A percentile compares a stretch with the other conserved stretches of the same genome.
phyloP scores from a whole-genome alignment of 2,329 filamentous ascomycete genomes.

The Penicillium decumbens region DNA sequence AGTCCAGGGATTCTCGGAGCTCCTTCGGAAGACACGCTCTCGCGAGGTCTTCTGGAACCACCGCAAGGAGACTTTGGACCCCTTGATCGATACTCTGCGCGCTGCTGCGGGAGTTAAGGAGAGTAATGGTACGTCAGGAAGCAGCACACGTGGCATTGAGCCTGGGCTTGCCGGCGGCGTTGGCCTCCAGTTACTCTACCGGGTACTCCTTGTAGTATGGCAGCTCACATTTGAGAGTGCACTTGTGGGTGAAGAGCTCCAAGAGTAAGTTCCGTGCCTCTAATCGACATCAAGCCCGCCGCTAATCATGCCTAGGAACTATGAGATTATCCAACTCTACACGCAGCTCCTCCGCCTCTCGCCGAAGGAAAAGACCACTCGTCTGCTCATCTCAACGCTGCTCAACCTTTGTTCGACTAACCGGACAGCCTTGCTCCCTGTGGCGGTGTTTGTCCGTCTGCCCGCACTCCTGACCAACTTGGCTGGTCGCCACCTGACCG shows the following conservation, averaged over 20 bases:
- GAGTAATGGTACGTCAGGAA: conserved; percentile 56
- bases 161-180: conserved; percentile 66
- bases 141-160: conserved; percentile 63
- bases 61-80: conserved; percentile 74
- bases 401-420: conserved; percentile 76
- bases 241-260: conserved; percentile 69
- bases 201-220: conserved; percentile 90
- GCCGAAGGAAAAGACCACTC: conserved; percentile 96
- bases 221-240: conserved; percentile 85
- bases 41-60: conserved; percentile 88
- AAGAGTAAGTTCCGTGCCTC: conserved; percentile 41
- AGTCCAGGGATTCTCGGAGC: conserved; percentile 80
- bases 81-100: conserved; percentile 73
- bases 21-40: conserved; percentile 70
- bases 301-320: conserved; percentile 58
- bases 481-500: conserved; percentile 49
- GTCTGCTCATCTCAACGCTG: conserved; percentile 82
- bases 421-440: conserved; percentile 66
- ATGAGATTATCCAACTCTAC: conserved; percentile 86
- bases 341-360: conserved; percentile 88
- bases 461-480: conserved; percentile 59
- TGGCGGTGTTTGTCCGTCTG: conserved; percentile 79
- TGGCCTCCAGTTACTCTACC: conserved; percentile 86
- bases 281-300: conserved; percentile 7
- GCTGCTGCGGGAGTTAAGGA: conserved; percentile 71